These are phyloP conservation scores for Lagerstroemia speciosa DNA, from an alignment of 345 rosid genomes.

Conservation along the genomic window DNA sequence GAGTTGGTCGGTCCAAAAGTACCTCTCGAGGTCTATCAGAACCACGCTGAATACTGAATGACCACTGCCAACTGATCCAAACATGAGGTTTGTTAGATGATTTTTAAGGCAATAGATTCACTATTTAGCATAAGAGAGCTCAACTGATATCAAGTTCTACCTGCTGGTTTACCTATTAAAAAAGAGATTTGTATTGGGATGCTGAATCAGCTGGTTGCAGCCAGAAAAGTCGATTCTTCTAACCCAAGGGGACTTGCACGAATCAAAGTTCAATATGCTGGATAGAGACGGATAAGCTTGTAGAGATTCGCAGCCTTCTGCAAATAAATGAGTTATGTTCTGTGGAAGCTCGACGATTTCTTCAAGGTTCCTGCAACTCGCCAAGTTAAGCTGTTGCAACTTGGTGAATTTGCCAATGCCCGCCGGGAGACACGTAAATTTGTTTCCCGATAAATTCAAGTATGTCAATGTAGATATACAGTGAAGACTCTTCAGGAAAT, in stretches of 20 bases:
- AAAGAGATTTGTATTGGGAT: neutral
- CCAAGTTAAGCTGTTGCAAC: slow-evolving; percentile 1
- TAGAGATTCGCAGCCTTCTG: neutral
- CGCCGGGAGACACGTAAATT: slow-evolving; percentile 2
- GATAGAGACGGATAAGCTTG: neutral
- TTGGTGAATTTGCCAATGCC: neutral
- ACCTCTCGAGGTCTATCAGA: too few relatives aligned
- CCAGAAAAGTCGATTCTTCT: neutral
- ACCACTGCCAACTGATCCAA: neutral
- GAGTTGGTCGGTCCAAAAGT: neutral
- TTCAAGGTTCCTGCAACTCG: slow-evolving; percentile 5
- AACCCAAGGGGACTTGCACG: neutral
- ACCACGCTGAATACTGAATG: neutral
- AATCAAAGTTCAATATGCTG: neutral
- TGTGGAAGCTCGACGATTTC: slow-evolving; percentile 5
- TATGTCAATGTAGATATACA: neutral
- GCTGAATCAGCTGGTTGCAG: slow-evolving; percentile 3
- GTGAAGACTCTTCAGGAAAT: slow-evolving; percentile 6
- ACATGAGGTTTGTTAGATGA: neutral
- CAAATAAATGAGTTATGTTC: neutral
- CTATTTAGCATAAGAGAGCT: neutral
- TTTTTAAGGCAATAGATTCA: neutral
- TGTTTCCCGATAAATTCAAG: slow-evolving; percentile 6
- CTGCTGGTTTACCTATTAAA: neutral
- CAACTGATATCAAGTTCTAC: neutral